Evolutionary conservation across 352 stramenopile species (phyloP), one percentile per base, ranked within the genome.

Genomic region (Globisporangium emineosum): DNA sequence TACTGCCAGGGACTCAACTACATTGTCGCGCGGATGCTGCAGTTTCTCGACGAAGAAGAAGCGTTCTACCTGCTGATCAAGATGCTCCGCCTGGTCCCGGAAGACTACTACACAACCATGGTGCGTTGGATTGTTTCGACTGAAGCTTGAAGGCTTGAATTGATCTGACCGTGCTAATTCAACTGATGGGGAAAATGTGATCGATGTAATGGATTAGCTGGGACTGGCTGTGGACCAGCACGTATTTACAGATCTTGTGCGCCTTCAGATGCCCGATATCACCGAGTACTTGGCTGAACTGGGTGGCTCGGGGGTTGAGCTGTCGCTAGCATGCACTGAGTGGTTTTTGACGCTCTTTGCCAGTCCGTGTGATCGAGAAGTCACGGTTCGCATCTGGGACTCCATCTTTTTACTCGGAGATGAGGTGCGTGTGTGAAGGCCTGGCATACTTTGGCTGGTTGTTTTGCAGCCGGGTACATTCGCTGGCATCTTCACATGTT

Each of bases 1-100:
- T 97, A 97, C 69, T 96, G 88, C 60, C 89, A 97, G 60, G 89
- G 89, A 4, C 57, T 97, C 47, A 97, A 97, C 73, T 95, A 93
- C 64, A 92, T 97, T 57, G 88, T 89, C 21, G 79, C 84, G 19
- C 74, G 85, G 45, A 71, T 90, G 32, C 68, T 97, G 13, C 80
- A 82, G 52, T 86, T 79, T 63, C 49, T 93, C 25, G 69, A 67
- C 27, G 84, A 95, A 66, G 85, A 93, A 70, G 78, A 90, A 66
- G 71, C 81, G 10, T 97, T 96, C 55, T 96, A 86, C 66, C 72
- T 97, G 43, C 78, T 97, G 17, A 78, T 81, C 37, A 86, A 86
- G 60, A 86, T 97, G 70, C 74, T 94, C 29, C 69, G 71, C 32
- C 69, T 94, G 27, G 81, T 94, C 1, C 88, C 88, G 4, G 86